Percentiles rank a stretch among this genome's conserved stretches.
Evolutionary conservation across 139 green algal species (phyloP).

Genomic region (Chlamydomonas sphaeroides): DNA sequence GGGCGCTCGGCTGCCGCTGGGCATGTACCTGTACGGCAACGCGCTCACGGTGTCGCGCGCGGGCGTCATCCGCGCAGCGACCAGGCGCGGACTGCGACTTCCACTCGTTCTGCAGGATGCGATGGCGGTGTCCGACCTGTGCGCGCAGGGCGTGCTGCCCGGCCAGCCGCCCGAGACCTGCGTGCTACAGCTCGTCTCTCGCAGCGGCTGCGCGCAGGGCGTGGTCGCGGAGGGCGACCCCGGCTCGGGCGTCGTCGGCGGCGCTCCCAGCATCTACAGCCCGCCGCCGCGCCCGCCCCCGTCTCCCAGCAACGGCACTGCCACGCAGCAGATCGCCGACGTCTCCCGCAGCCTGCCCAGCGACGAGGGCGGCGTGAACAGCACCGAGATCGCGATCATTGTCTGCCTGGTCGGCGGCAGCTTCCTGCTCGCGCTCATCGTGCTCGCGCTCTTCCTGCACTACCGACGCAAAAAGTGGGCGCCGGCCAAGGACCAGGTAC

Average conservation of each 20-base stretch:
- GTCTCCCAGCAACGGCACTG: no score
- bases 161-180: constrained; percentile 27
- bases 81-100: background rate
- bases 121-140: constrained; percentile 9
- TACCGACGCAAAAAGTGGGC: constrained; percentile 40
- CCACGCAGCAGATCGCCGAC: no score
- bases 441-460: background rate
- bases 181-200: constrained; percentile 6
- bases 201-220: background rate
- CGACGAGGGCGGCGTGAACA: background rate
- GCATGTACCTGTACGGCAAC: background rate
- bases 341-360: background rate
- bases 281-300: background rate
- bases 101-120: background rate
- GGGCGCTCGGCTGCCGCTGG: background rate
- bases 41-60: background rate
- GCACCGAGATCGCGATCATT: constrained; percentile 2
- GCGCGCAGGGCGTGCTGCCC: background rate
- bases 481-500: constrained; percentile 3
- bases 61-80: no score
- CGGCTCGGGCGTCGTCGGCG: background rate
- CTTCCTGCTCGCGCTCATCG: constrained; percentile 1
- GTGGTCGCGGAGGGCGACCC: background rate
- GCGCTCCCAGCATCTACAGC: background rate
- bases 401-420: constrained; percentile 3